These are phyloP conservation scores for Eucalyptus regnans DNA, from an alignment of 345 rosid species.

Conservation along the genomic window DNA sequence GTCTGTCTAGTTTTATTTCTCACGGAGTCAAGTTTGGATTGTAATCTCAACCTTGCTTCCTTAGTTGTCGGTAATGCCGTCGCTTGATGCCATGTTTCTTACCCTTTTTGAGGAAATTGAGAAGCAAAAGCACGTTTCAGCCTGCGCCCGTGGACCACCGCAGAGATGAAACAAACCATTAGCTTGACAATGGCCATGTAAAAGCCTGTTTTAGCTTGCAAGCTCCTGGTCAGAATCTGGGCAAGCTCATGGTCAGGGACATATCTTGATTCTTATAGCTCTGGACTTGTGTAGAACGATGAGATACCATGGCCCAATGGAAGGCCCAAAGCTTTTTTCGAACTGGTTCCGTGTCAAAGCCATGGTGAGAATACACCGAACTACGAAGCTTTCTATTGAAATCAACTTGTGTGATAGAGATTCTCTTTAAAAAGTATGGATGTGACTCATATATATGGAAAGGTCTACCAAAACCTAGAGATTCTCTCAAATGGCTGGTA, in stretches of 20 bases:
- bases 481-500: too few relatives aligned
- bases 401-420: background rate
- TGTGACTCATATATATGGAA: background rate
- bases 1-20: background rate
- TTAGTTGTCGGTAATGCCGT: background rate
- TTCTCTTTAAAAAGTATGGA: background rate
- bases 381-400: background rate
- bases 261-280: background rate
- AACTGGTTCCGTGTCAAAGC: background rate
- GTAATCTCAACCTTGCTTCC: background rate
- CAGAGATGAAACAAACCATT: background rate
- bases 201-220: background rate
- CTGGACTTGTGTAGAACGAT: background rate
- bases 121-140: background rate
- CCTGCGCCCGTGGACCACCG: background rate
- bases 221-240: background rate
- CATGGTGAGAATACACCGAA: background rate
- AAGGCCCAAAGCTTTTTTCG: background rate
- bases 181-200: background rate
- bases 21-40: background rate
- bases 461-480: background rate
- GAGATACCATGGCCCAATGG: background rate
- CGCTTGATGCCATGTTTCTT: background rate
- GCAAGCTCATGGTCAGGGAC: background rate
- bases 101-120: background rate